phyloP scores from a whole-genome alignment of 352 stramenopile genomes.

The Phytophthora hibernalis region DNA sequence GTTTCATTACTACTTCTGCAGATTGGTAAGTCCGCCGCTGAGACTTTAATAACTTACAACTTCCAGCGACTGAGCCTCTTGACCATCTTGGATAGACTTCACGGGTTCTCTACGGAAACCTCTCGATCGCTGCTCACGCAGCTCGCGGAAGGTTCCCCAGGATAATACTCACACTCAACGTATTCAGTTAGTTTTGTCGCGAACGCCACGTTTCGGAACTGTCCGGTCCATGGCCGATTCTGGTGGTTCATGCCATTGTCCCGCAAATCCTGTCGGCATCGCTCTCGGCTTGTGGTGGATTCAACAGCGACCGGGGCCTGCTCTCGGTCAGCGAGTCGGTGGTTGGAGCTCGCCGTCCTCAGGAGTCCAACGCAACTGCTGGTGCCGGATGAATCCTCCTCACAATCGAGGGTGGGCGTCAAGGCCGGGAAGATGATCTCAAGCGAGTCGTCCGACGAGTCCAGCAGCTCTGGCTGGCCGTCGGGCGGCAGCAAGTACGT shows the following conservation, averaged over 20 bases:
- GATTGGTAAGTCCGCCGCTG: background rate
- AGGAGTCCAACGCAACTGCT: constrained; percentile 10
- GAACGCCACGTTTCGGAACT: constrained; percentile 5
- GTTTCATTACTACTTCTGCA: constrained; percentile 15
- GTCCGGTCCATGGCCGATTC: constrained; percentile 26
- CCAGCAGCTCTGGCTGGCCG: constrained; percentile 42
- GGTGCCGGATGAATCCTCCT: constrained; percentile 23
- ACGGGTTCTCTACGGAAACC: background rate
- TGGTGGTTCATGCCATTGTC: constrained; percentile 31
- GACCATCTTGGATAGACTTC: background rate
- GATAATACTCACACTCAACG: constrained; percentile 2
- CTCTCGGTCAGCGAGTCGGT: too few species aligned
- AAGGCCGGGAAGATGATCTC: constrained; percentile 34
- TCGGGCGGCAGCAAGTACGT: constrained; percentile 81
- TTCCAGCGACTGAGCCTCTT: background rate
- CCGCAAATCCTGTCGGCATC: constrained; percentile 25
- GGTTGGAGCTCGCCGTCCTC: constrained; percentile 6
- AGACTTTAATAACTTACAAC: background rate
- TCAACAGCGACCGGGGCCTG: background rate
- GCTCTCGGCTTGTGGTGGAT: constrained; percentile 5
- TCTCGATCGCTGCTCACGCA: background rate
- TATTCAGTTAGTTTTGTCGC: constrained; percentile 11
- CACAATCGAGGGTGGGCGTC: constrained; percentile 19
- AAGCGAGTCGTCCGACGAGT: constrained; percentile 48
- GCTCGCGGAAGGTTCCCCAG: too few species aligned